These are phyloP conservation scores for Colletotrichum salicis DNA, from an alignment of 2,329 filamentous ascomycete species.

Conservation along the genomic window DNA sequence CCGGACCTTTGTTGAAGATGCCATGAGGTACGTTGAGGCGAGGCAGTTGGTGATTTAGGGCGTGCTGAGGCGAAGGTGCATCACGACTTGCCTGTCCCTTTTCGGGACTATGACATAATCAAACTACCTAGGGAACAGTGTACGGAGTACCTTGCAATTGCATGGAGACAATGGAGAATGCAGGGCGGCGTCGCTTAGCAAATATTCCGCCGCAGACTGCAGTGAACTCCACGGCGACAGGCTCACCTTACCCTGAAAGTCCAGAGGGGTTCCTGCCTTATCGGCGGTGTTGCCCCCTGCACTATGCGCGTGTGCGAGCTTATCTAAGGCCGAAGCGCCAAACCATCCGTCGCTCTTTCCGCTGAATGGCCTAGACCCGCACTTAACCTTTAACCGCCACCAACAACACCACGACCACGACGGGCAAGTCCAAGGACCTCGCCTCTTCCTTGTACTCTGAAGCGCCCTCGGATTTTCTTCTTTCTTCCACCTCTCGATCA, in stretches of 20 bases:
- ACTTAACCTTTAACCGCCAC: slow-evolving; percentile 24
- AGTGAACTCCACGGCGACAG: background rate
- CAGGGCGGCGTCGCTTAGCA: slow-evolving; percentile 17
- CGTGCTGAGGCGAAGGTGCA: background rate
- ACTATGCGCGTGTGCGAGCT: slow-evolving; percentile 24
- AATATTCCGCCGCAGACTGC: background rate
- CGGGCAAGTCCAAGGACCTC: background rate
- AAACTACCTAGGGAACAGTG: background rate
- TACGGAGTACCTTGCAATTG: background rate
- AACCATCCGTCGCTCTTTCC: background rate
- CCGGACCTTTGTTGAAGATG: background rate
- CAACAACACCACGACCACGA: background rate
- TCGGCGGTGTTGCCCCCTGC: slow-evolving; percentile 15
- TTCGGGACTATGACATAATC: slow-evolving; percentile 28
- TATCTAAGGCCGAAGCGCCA: slow-evolving; percentile 29
- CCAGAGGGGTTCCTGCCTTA: slow-evolving; percentile 27
- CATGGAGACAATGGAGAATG: background rate
- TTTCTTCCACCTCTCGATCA: background rate
- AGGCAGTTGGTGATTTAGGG: background rate
- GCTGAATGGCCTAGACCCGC: background rate
- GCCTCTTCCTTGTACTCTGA: background rate
- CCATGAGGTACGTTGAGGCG: background rate
- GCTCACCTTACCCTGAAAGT: background rate
- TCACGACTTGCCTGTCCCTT: background rate
- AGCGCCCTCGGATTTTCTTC: background rate